Conservation (phyloP, 2,329 filamentous ascomycete genomes). For the Phialophora macrospora region DNA sequence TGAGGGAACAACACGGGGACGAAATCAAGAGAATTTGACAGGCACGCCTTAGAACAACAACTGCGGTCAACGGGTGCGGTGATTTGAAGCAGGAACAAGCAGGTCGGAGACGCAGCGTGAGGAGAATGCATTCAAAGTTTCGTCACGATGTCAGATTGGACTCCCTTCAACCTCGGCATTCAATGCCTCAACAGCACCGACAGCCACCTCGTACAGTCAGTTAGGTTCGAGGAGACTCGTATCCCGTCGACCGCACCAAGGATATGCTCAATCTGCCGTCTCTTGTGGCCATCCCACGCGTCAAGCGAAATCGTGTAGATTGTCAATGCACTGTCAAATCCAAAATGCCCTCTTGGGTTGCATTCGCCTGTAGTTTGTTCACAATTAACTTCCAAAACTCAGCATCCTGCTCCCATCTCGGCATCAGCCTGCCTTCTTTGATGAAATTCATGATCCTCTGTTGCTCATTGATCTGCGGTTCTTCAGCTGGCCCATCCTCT, state of each 20-base stretch:
- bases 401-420: slow-evolving; percentile 51
- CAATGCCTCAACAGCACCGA: background rate
- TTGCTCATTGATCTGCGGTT: slow-evolving; percentile 17
- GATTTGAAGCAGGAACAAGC: background rate
- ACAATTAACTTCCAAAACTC: slow-evolving; percentile 64
- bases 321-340: slow-evolving; percentile 24
- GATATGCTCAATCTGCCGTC: background rate
- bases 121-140: slow-evolving; percentile 15
- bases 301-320: background rate
- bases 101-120: background rate
- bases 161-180: slow-evolving; percentile 28
- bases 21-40: background rate
- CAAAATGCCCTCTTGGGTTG: slow-evolving; percentile 60
- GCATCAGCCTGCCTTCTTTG: slow-evolving; percentile 54
- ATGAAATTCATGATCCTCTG: slow-evolving; percentile 39
- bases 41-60: background rate
- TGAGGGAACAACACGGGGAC: background rate
- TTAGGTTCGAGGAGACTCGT: background rate
- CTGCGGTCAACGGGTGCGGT: background rate
- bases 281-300: background rate
- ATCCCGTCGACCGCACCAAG: background rate
- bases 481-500: slow-evolving; percentile 12
- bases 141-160: slow-evolving; percentile 15
- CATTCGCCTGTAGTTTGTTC: slow-evolving; percentile 65
- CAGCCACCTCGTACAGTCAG: background rate